Percentiles rank a stretch among this genome's conserved stretches.
Evolutionary conservation across 305 asterid species (phyloP).

Genomic region (Stenogyne calaminthoides): DNA sequence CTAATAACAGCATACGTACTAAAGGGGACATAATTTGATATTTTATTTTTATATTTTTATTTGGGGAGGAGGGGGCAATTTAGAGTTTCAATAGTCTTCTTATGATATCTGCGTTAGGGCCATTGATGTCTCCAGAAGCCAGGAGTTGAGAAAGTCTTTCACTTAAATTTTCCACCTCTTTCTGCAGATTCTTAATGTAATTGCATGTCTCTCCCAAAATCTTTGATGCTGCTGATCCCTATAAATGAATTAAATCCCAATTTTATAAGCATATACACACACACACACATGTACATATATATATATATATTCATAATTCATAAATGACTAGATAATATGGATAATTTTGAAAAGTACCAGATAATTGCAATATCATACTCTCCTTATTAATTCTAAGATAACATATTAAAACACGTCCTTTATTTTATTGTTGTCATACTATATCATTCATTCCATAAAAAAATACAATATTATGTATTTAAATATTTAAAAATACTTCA

Average conservation of each 20-base stretch:
- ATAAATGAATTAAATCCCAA: neutral
- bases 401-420: no score
- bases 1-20: neutral
- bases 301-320: neutral
- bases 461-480: no score
- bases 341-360: no score
- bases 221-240: slow-evolving; percentile 51
- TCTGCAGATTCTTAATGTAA: slow-evolving; percentile 53
- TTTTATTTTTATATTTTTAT: no score
- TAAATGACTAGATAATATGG: no score
- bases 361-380: no score
- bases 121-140: slow-evolving; percentile 42
- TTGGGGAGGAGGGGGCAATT: neutral
- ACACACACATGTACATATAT: no score
- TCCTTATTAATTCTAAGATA: no score
- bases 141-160: slow-evolving; percentile 48
- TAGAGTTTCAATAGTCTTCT: slow-evolving; percentile 39
- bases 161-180: slow-evolving; percentile 53
- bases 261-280: neutral
- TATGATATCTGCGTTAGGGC: slow-evolving; percentile 50
- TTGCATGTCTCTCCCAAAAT: slow-evolving; percentile 49
- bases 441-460: no score
- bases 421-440: no score
- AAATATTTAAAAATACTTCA: no score
- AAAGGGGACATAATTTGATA: no score